Conservation (phyloP, 208 protist species). For the Porcisia deanei region DNA sequence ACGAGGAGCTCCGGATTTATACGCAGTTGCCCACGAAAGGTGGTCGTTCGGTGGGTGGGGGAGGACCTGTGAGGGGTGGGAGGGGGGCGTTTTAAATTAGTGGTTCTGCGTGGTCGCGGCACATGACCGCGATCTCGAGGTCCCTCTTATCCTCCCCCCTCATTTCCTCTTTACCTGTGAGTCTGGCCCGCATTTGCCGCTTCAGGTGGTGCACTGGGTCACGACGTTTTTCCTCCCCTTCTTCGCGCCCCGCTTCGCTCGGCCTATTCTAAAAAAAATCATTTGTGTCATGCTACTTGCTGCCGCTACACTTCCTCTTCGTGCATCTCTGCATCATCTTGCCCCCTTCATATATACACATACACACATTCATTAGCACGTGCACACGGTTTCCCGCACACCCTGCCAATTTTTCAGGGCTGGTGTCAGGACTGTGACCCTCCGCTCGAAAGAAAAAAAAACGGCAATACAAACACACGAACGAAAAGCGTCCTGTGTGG, state of each 20-base stretch:
- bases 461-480: background rate
- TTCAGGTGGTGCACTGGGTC: background rate
- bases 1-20: background rate
- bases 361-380: conserved; percentile 6
- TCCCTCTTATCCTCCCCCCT: background rate
- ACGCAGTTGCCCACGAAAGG: background rate
- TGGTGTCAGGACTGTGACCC: background rate
- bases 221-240: background rate
- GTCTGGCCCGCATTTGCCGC: background rate
- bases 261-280: background rate
- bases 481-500: background rate
- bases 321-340: background rate
- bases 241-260: background rate
- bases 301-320: background rate
- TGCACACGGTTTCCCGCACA: background rate
- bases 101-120: background rate
- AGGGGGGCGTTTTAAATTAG: background rate
- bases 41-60: too few relatives aligned
- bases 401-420: background rate
- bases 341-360: background rate
- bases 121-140: background rate
- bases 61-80: too few relatives aligned
- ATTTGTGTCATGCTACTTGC: background rate
- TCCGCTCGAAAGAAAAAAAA: background rate
- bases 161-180: background rate